phyloP scores from a whole-genome alignment of 345 rosid genomes.

The thale cress (Arabidopsis thaliana) region DNA sequence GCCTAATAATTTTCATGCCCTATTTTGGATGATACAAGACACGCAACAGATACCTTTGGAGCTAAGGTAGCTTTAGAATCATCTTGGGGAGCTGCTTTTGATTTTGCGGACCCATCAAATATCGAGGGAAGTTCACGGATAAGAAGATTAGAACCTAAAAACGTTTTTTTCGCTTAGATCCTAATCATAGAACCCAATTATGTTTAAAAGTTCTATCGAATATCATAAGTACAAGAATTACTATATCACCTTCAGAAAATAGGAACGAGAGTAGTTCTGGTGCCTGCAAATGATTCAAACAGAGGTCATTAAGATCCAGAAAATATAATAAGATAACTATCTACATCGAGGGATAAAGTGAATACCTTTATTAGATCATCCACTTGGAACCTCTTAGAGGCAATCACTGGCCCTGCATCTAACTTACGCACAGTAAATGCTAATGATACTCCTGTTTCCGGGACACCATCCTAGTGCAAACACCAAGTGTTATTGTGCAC shows the following conservation, averaged over 20 bases:
- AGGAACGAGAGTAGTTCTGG: slow-evolving; percentile 77
- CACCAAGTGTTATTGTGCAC: slow-evolving; percentile 36
- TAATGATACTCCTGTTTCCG: slow-evolving; percentile 90
- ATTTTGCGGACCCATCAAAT: slow-evolving; percentile 75
- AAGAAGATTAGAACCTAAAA: slow-evolving; percentile 84
- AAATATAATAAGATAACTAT: background rate
- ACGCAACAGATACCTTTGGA: slow-evolving; percentile 63
- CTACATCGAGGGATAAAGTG: background rate
- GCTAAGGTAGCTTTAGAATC: slow-evolving; percentile 86
- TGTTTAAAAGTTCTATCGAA: background rate
- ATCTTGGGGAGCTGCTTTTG: slow-evolving; percentile 83
- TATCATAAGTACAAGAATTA: background rate
- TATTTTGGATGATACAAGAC: background rate
- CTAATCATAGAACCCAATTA: background rate
- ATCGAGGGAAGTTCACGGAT: slow-evolving; percentile 73
- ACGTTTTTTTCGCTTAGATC: background rate
- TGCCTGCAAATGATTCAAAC: slow-evolving; percentile 63
- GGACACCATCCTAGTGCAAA: slow-evolving; percentile 76
- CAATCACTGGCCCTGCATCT: slow-evolving; percentile 95
- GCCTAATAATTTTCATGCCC: background rate
- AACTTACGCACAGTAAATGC: slow-evolving; percentile 83
- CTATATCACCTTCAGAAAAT: slow-evolving; percentile 66
- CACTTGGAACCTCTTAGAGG: slow-evolving; percentile 57
- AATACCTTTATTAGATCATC: slow-evolving; percentile 86
- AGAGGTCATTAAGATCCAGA: background rate